Conservation (phyloP, 345 rosid genomes). For the Conringia planisiliqua region DNA sequence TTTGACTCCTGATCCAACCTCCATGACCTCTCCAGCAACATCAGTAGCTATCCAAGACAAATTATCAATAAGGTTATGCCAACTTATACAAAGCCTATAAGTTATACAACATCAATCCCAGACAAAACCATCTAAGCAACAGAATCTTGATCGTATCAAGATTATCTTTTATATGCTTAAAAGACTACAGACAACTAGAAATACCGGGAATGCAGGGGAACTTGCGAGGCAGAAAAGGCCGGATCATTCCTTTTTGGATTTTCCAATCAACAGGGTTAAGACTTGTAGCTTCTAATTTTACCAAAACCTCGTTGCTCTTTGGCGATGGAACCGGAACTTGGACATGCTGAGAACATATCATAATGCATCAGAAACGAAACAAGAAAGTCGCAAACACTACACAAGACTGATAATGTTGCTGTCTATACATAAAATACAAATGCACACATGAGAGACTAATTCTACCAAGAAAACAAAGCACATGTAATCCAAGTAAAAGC, state of each 20-base stretch:
- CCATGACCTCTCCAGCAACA: slow-evolving; percentile 73
- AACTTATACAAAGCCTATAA: background rate
- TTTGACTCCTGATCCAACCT: slow-evolving; percentile 59
- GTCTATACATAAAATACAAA: background rate
- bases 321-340: slow-evolving; percentile 53
- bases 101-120: background rate
- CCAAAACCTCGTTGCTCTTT: slow-evolving; percentile 48
- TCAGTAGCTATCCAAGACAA: slow-evolving; percentile 55
- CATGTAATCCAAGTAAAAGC: background rate
- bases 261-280: slow-evolving; percentile 75
- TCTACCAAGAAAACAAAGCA: background rate
- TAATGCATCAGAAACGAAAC: background rate
- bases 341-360: slow-evolving; percentile 48
- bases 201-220: slow-evolving; percentile 77
- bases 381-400: background rate
- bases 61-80: background rate
- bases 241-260: slow-evolving; percentile 57
- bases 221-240: slow-evolving; percentile 62
- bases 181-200: background rate
- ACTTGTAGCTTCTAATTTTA: slow-evolving; percentile 59
- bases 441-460: background rate
- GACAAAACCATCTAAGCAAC: background rate
- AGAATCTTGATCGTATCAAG: background rate
- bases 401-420: background rate
- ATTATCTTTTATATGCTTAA: background rate